phyloP scores from a whole-genome alignment of 2,329 filamentous ascomycete genomes.

The Harringtonia aguacate region DNA sequence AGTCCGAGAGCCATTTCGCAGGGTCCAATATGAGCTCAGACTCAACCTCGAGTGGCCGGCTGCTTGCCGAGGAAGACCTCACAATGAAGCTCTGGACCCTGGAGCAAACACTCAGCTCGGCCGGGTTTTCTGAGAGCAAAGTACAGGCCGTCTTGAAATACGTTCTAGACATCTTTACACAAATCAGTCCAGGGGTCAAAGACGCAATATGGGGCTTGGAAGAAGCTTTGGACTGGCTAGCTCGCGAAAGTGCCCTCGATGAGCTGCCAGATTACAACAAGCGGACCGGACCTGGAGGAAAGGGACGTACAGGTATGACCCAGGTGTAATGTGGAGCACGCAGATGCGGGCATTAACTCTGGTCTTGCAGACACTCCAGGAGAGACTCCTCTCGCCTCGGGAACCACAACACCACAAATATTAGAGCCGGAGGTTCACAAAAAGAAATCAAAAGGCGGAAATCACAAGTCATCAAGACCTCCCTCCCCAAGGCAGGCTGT shows the following conservation, averaged over 20 bases:
- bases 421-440: constrained; percentile 21
- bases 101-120: constrained; percentile 56
- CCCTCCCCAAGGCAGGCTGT: constrained; percentile 28
- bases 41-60: constrained; percentile 33
- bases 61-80: constrained; percentile 65
- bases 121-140: constrained; percentile 56
- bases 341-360: not conserved
- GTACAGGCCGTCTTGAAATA: constrained; percentile 55
- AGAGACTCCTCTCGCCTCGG: constrained; percentile 39
- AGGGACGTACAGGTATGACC: constrained; percentile 20
- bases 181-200: constrained; percentile 43
- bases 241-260: constrained; percentile 58
- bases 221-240: constrained; percentile 82
- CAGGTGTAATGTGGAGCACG: not conserved
- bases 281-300: constrained; percentile 24
- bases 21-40: constrained; percentile 39
- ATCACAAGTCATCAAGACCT: constrained; percentile 13
- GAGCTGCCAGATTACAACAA: constrained; percentile 65
- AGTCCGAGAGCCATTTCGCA: constrained; percentile 51
- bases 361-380: constrained; percentile 32
- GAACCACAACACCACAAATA: constrained; percentile 36
- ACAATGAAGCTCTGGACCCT: constrained; percentile 77
- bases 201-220: constrained; percentile 76
- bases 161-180: constrained; percentile 56
- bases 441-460: constrained; percentile 24